Base-by-base conservation (phyloP, 2,329 filamentous ascomycete genomes). In the Aspergillus costaricaensis region DNA sequence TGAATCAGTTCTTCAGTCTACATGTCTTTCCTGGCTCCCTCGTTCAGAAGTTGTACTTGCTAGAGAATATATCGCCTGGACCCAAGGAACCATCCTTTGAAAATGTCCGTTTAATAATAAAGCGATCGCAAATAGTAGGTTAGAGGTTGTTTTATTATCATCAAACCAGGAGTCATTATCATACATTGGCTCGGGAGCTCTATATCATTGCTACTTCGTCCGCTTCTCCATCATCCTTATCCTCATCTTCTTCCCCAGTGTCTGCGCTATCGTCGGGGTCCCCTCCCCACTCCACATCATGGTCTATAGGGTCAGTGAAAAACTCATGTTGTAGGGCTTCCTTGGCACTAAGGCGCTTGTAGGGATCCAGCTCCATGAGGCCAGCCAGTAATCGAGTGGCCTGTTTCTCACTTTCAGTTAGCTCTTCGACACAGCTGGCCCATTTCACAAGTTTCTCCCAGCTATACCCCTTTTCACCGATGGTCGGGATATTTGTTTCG, bases 401-500 rank as follows among this genome's bases (percentile, higher is more conserved):
- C 77, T 80, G 72, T 66, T 77, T 70, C 73, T 81, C 76, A 56
- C 77, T 78, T 50, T 77, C 75, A 4, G 77, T 79, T 65, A 84
- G 82, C 62, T 84, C 83, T 58, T 86, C 88, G 21, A 92, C 86
- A 62, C 90, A 91, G 25, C 92, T 96, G 71, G 92, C 95, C 95
- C 95, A 99, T 52, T 96, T 82, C 64, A 99, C 89, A 67, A 99
- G 95, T 79, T 96, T 95, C 77, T 96, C 92, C 68, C 96, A 87
- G 5, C 86, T 88, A 74, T 96, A 96, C 0, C 95, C 95, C 47
- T 87, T 86, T 66, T 90, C 87, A 47, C 91, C 91, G 67, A 99
- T 90, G 1, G 91, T 97, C 1, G 94, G 94, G 59, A 99, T 92
- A 61, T 87, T 96, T 0, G 91, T 95, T 76, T 99, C 92, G 65